Evolutionary conservation across 2,329 filamentous ascomycete genomes (phyloP), one percentile per base, ranked within the genome.

Genomic region (Colletotrichum musicola): DNA sequence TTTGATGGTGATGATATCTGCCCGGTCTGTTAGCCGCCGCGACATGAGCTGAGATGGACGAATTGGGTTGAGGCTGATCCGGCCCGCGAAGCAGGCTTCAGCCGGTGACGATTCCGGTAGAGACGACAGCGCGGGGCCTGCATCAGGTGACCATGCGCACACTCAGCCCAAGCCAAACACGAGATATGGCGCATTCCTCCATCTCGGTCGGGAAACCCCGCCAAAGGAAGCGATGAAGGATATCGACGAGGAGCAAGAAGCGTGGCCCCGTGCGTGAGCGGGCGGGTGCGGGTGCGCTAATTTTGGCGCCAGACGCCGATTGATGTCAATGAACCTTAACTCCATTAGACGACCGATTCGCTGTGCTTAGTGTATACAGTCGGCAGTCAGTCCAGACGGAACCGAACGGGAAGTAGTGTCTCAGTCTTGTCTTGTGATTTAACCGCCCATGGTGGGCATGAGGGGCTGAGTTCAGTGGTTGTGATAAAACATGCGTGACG

Each of bases 401-500:
- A 20, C 20, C 50, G 27, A 58, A 38, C 22, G 25, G 47, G 25
- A 65, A 25, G 5, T 13, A 7, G n/a, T 60, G 55, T 47, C 49
- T 55, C 30, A 25, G 25, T 46, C 25, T 38, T 46, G 55, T 20
- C 40, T n/a, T 13, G 30, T 35, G 30, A 35, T 64, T 55, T 60
- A 61, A 56, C 56, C 69, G 66, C 69, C 57, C 53, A 40, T 49
- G 51, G 65, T 44, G 53, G 51, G 60, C 14, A 51, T 25, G 49
- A 38, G 67, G 62, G 62, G 69, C 69, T 67, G 67, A 67, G 69
- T 70, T 9, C 51, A 61, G 68, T 55, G 50, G 51, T 35, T 20
- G 60, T 63, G 64, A 60, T 64, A 60, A 13, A 49, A 63, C 68
- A 40, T 68, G 64, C 44, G 57, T 65, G 65, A 70, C 61, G 64